Conservation (phyloP, 768 basidiomycete genomes). For the Trametes villosa region DNA sequence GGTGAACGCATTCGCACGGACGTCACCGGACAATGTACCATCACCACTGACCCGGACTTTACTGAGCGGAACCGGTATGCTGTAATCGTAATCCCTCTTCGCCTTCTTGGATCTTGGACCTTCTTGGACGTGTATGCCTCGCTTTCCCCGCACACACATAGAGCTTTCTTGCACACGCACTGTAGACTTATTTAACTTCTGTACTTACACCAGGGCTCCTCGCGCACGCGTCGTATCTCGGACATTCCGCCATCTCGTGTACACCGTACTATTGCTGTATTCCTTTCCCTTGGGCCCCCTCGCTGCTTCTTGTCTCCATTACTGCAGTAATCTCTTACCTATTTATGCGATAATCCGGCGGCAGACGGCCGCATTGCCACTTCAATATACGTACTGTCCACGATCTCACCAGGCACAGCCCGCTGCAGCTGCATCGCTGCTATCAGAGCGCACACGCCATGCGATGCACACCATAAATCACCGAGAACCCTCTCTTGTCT, state of each 20-base stretch:
- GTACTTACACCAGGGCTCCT: background rate
- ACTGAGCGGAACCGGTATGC: background rate
- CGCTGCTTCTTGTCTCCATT: background rate
- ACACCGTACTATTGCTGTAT: background rate
- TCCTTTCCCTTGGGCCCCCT: background rate
- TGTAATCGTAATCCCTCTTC: background rate
- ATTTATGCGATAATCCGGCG: background rate
- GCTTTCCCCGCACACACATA: background rate
- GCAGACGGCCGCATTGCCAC: conserved; percentile 1
- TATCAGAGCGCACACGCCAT: background rate
- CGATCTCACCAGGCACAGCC: conserved; percentile 6
- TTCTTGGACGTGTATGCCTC: background rate
- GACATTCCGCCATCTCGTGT: background rate
- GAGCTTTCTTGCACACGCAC: background rate
- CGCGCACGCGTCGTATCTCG: background rate
- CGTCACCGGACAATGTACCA: background rate
- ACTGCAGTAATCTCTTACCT: background rate
- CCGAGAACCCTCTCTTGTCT: background rate
- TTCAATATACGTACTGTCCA: conserved; percentile 1
- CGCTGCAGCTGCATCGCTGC: background rate
- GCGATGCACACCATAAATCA: conserved; percentile 9
- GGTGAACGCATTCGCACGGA: background rate
- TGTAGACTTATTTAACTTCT: background rate
- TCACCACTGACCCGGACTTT: background rate
- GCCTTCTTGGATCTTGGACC: background rate